Evolutionary conservation across 2,329 filamentous ascomycete species (phyloP).

Genomic region (Cytospora chrysosperma): DNA sequence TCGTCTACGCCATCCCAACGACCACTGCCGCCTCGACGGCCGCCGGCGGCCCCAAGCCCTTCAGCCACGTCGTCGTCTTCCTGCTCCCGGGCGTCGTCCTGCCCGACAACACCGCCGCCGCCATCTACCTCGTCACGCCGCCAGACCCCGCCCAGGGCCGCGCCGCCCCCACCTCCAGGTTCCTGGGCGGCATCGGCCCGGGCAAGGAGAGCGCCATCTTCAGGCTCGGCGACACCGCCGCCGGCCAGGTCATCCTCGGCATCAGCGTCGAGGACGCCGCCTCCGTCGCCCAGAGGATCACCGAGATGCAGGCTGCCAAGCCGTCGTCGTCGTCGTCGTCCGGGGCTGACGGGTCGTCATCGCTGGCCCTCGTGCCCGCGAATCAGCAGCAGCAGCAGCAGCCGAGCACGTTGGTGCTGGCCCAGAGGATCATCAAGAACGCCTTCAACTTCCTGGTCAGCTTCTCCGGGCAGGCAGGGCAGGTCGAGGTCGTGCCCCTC

Average conservation of each 20-base stretch:
- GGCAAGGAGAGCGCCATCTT: slow-evolving; percentile 94
- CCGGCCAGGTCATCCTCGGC: slow-evolving; percentile 67
- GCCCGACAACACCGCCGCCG: slow-evolving; percentile 74
- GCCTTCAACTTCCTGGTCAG: slow-evolving; percentile 95
- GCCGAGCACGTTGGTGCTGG: slow-evolving; percentile 72
- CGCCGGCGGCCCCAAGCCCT: slow-evolving; percentile 42
- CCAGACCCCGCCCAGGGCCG: slow-evolving; percentile 38
- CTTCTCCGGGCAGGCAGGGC: slow-evolving; percentile 67
- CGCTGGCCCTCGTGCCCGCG: slow-evolving; percentile 30
- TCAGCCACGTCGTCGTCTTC: slow-evolving; percentile 86
- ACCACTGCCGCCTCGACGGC: slow-evolving; percentile 17
- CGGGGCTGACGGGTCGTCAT: not conserved
- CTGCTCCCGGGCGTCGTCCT: slow-evolving; percentile 75
- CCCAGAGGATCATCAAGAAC: slow-evolving; percentile 92
- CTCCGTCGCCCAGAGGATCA: slow-evolving; percentile 69
- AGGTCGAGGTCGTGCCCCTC: slow-evolving; percentile 83
- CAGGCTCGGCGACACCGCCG: slow-evolving; percentile 53
- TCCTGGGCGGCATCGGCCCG: slow-evolving; percentile 84
- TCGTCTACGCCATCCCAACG: slow-evolving; percentile 53
- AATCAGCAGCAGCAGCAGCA: slow-evolving; percentile 32
- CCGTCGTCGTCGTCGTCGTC: slow-evolving; percentile 22
- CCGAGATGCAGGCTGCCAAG: slow-evolving; percentile 51
- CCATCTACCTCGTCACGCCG: slow-evolving; percentile 76
- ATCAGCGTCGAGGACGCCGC: slow-evolving; percentile 76
- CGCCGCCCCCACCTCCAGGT: slow-evolving; percentile 62